Evolutionary conservation across 805 yeast genomes (phyloP), one percentile per base, ranked within the genome.

Genomic region (Cephaloascus fragrans): DNA sequence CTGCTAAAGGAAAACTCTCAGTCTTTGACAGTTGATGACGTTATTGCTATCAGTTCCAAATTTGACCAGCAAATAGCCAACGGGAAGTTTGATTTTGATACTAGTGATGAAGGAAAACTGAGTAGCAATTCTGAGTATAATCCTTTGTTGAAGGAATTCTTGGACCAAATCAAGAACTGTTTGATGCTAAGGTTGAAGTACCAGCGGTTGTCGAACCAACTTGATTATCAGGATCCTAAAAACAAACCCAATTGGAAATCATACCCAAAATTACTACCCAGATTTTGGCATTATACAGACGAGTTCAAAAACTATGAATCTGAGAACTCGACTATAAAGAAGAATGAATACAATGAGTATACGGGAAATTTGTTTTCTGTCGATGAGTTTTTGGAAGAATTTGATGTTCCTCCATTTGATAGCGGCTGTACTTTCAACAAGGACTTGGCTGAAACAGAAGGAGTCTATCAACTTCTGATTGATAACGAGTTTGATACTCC

Each of bases 251-350:
- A 16, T 6, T 31, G 15, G 8, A 31, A 31, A 16, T 8, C 15
- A n/a, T 31, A 31, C n/a, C 33, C 33, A 9, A 6, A 6, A 31
- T 14, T 8, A 8, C 47, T 57, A 35, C 63, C 65, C 1, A 64
- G 60, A 43, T 62, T 58, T 17, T 64, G 70, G 70, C 65, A 62
- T 43, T 62, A 59, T 43, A 57, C 52, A 28, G 56, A 50, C 26
- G 51, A 50, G 31, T 52, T 31, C 15, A 31, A 31, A 9, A 47
- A 46, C 0, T 32, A 40, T 3, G 54, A 59, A 2, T 60, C 51
- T 26, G 12, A 12, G 6, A 23, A 8, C 28, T 8, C 12, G 28
- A 12, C 10, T 8, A 23, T 12, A 6, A 23, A 23, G 10, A 12
- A 6, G 12, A 23, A 23, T 12, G n/a, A n/a, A n/a, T 12, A 8